phyloP scores from a whole-genome alignment of 2,329 filamentous ascomycete species.

The Pseudocercospora cruenta region DNA sequence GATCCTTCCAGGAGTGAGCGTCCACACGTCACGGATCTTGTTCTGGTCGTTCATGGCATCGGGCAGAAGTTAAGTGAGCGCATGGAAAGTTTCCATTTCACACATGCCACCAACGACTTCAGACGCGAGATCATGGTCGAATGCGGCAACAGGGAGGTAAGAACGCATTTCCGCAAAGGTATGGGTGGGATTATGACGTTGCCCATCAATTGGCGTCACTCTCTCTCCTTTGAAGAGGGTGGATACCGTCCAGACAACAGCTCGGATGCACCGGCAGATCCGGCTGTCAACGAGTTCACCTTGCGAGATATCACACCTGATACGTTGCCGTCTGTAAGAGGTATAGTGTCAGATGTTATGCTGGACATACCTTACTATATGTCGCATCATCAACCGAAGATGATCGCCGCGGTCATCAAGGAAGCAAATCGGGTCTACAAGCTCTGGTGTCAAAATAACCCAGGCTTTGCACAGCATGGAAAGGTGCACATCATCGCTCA shows the following conservation, averaged over 20 bases:
- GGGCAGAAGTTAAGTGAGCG: conserved; percentile 94
- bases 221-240: conserved; percentile 82
- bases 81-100: conserved; percentile 96
- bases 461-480: conserved; percentile 74
- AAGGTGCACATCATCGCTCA: conserved; percentile 92
- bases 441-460: conserved; percentile 92
- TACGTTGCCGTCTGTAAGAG: conserved; percentile 85
- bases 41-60: conserved; percentile 92
- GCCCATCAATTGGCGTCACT: conserved; percentile 92
- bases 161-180: conserved; percentile 71
- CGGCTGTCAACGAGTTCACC: conserved; percentile 60
- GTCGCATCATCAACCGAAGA: conserved; percentile 92
- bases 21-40: conserved; percentile 78
- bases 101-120: conserved; percentile 90
- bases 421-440: conserved; percentile 97
- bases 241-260: conserved; percentile 59
- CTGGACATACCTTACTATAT: conserved; percentile 98
- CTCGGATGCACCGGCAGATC: conserved; percentile 42
- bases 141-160: conserved; percentile 73
- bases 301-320: conserved; percentile 90
- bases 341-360: conserved; percentile 96
- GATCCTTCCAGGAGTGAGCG: conserved; percentile 66
- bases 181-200: conserved; percentile 91
- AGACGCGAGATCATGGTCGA: conserved; percentile 85
- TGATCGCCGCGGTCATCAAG: conserved; percentile 83